Evolutionary conservation across 2,329 filamentous ascomycete genomes (phyloP).

Genomic region (Pseudocercospora cruenta): DNA sequence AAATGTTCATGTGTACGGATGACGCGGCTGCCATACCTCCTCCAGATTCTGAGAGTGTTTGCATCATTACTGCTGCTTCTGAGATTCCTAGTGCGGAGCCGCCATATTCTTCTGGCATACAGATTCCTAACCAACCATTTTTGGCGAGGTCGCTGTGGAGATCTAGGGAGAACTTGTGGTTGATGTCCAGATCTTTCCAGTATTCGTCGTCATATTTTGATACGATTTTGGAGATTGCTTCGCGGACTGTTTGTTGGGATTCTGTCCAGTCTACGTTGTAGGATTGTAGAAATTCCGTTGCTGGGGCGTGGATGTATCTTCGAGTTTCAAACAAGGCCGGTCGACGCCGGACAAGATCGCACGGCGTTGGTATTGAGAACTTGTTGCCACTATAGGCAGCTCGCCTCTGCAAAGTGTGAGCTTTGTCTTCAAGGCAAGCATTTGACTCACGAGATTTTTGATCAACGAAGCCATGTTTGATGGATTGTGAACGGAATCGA

Average conservation of each 20-base stretch:
- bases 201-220: constrained; percentile 47
- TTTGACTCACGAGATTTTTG: not conserved
- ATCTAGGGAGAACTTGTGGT: constrained; percentile 50
- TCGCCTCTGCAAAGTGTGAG: not conserved
- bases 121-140: constrained; percentile 52
- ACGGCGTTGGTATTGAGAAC: not conserved
- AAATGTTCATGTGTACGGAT: constrained; percentile 55
- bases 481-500: not conserved
- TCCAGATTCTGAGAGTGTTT: constrained; percentile 51
- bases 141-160: constrained; percentile 46
- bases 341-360: not conserved
- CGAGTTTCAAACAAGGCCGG: not conserved
- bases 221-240: constrained; percentile 50
- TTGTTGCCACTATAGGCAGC: not conserved
- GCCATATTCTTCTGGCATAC: constrained; percentile 48
- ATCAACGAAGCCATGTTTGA: not conserved
- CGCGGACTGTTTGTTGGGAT: constrained; percentile 47
- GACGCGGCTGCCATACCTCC: constrained; percentile 49
- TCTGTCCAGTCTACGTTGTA: constrained; percentile 44
- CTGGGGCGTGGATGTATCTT: constrained; percentile 22
- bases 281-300: constrained; percentile 36
- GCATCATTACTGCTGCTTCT: constrained; percentile 54
- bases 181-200: constrained; percentile 46
- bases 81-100: constrained; percentile 47
- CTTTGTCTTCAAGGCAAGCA: not conserved